A percentile compares a stretch with the other conserved stretches of the same genome.
These are phyloP conservation scores for Ogataea salicorniae DNA, from an alignment of 805 yeast genomes.

Conservation along the genomic window DNA sequence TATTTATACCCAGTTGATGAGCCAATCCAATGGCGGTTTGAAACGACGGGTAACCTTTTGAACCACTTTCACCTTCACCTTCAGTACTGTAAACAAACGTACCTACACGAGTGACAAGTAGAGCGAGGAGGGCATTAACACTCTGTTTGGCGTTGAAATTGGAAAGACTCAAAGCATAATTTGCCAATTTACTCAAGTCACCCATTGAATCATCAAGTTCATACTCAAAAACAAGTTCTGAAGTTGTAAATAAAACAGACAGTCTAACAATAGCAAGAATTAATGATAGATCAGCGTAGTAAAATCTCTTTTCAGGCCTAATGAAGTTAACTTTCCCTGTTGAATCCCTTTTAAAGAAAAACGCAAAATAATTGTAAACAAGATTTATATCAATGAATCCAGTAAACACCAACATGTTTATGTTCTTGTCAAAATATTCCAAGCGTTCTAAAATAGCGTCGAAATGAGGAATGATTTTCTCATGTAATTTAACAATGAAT, in stretches of 20 bases:
- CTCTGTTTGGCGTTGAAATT: conserved; percentile 13
- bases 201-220: conserved; percentile 1
- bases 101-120: conserved; percentile 7
- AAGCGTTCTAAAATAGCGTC: conserved; percentile 21
- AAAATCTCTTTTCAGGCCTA: conserved; percentile 5
- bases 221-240: conserved; percentile 3
- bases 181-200: conserved; percentile 2
- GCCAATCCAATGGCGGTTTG: conserved; percentile 10
- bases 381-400: conserved; percentile 10
- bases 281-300: conserved; percentile 15
- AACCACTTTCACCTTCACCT: conserved; percentile 16
- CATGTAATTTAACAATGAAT: conserved; percentile 7
- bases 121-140: conserved; percentile 10
- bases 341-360: conserved; percentile 6
- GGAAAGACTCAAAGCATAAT: conserved; percentile 7
- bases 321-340: conserved; percentile 3
- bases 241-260: conserved; percentile 3
- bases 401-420: conserved; percentile 11
- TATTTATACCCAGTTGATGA: conserved; percentile 20
- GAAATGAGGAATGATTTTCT: conserved; percentile 7
- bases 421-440: conserved; percentile 10
- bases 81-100: conserved; percentile 4
- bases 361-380: conserved; percentile 5
- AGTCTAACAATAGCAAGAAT: conserved; percentile 12
- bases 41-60: conserved; percentile 10